Conservation (phyloP, 768 basidiomycete species). For the Auricularia cornea region DNA sequence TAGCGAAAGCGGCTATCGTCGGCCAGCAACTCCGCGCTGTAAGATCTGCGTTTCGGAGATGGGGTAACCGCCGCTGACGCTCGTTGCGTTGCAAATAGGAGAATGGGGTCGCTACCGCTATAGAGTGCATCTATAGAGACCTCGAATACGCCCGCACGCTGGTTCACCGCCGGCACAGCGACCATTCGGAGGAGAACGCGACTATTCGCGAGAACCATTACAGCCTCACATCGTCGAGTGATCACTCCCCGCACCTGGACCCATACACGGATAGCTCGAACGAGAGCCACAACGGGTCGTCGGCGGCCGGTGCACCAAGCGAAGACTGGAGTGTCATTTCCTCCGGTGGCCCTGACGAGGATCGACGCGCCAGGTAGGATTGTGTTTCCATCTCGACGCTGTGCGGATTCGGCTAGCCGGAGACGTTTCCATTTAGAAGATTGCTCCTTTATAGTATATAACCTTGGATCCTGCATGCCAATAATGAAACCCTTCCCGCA, state of each 20-base stretch:
- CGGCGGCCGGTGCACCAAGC: conserved; percentile 41
- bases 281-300: conserved; percentile 48
- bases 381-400: background rate
- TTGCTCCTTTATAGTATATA: background rate
- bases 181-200: conserved; percentile 28
- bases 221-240: conserved; percentile 7
- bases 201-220: conserved; percentile 20
- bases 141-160: conserved; percentile 87
- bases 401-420: background rate
- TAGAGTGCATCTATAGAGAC: conserved; percentile 94
- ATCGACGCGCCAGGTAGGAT: background rate
- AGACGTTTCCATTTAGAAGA: background rate
- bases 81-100: conserved; percentile 50
- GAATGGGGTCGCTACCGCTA: conserved; percentile 86
- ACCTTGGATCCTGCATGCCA: background rate
- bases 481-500: background rate
- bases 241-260: conserved; percentile 5
- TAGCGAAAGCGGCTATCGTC: conserved; percentile 71
- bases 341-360: background rate
- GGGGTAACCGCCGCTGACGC: background rate
- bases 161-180: conserved; percentile 47
- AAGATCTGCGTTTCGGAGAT: conserved; percentile 16
- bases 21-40: conserved; percentile 86
- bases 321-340: conserved; percentile 88
- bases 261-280: conserved; percentile 30